Conservation (phyloP, 352 stramenopile genomes). For the Blastocystis sp. region DNA sequence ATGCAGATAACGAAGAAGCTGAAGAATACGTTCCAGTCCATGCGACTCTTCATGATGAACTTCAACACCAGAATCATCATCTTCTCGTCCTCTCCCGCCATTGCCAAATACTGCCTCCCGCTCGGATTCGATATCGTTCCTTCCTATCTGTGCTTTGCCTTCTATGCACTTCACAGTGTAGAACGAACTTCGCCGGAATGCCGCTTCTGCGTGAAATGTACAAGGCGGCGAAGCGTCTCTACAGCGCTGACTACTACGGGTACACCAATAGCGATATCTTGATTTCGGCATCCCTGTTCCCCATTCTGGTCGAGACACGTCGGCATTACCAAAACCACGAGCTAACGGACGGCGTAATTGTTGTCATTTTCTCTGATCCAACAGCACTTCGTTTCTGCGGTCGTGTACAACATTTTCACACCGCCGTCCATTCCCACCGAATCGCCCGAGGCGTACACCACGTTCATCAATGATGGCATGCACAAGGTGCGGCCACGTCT, state of each 20-base stretch:
- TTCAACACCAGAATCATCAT: background rate
- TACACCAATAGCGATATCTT: constrained; percentile 30
- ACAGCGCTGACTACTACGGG: constrained; percentile 1
- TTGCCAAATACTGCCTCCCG: background rate
- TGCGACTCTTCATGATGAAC: background rate
- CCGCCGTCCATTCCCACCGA: background rate
- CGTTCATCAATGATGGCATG: background rate
- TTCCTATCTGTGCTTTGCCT: background rate
- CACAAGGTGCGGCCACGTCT: background rate
- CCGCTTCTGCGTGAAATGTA: background rate
- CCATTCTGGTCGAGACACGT: background rate
- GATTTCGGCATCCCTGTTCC: background rate
- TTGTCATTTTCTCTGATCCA: background rate
- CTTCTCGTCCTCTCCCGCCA: background rate
- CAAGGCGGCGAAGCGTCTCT: background rate
- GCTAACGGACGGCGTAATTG: background rate
- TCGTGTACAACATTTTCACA: background rate
- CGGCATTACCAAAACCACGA: background rate
- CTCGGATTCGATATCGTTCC: background rate
- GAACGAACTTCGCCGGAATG: background rate
- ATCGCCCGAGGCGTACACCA: background rate
- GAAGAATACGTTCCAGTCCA: background rate
- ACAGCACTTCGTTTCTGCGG: background rate
- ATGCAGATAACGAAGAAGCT: background rate
- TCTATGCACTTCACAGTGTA: background rate